Evolutionary conservation across 495 filamentous ascomycete species (phyloP).

Genomic region (Niebla homalea): DNA sequence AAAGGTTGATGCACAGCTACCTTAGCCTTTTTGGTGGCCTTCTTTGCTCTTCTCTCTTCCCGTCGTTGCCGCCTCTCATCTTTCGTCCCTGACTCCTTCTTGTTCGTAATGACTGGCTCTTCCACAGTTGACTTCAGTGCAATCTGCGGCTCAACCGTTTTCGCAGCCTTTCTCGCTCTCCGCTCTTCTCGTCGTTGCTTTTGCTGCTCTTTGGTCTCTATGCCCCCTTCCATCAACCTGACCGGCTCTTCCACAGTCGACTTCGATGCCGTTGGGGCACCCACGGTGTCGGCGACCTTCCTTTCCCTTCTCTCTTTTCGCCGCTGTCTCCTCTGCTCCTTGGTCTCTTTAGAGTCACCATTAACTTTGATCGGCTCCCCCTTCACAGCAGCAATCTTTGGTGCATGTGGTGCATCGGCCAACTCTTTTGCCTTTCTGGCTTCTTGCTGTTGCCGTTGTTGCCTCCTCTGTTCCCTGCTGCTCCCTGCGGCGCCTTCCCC

Average conservation of each 20-base stretch:
- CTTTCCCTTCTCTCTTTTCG: not conserved
- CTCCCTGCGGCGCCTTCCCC: too few species aligned
- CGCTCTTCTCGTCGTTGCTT: conserved; percentile 5
- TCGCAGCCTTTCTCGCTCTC: not conserved
- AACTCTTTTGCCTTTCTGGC: not conserved
- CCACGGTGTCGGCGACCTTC: not conserved
- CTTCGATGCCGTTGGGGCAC: too few species aligned
- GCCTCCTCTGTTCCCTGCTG: not conserved
- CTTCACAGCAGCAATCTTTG: too few species aligned
- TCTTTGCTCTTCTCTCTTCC: not conserved
- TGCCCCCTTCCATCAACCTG: not conserved
- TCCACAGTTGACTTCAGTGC: conserved; percentile 1
- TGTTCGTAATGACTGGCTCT: not conserved
- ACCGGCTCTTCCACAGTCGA: too few species aligned
- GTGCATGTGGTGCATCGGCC: not conserved
- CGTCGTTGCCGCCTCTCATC: not conserved
- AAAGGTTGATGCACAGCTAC: too few species aligned
- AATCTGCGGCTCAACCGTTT: not conserved
- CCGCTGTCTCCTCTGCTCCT: not conserved
- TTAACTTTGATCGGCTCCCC: too few species aligned
- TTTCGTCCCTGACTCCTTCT: not conserved
- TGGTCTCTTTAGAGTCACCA: not conserved
- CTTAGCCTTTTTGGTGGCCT: not conserved
- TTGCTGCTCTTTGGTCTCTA: not conserved
- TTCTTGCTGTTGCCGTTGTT: conserved; percentile 1